phyloP scores from a whole-genome alignment of 805 yeast genomes.

The Kluyveromyces aestuarii region DNA sequence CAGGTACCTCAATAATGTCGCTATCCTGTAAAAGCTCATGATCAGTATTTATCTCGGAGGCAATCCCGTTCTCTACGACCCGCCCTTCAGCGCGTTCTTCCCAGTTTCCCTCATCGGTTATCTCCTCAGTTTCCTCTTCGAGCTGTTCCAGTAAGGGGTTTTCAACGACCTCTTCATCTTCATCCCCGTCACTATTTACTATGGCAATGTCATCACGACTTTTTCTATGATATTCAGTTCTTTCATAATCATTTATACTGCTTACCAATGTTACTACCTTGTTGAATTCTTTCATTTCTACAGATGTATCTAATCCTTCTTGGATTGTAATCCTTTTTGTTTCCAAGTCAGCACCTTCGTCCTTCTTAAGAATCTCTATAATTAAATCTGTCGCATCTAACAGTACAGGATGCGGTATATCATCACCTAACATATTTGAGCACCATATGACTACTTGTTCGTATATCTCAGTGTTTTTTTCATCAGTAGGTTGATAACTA shows the following conservation, averaged over 20 bases:
- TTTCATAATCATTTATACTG: slow-evolving; percentile 43
- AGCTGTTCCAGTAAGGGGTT: slow-evolving; percentile 23
- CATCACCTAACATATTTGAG: slow-evolving; percentile 46
- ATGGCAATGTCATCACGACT: slow-evolving; percentile 8
- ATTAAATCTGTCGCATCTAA: slow-evolving; percentile 27
- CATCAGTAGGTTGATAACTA: slow-evolving; percentile 54
- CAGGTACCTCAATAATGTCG: slow-evolving; percentile 9
- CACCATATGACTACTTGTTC: slow-evolving; percentile 56
- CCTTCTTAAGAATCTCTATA: slow-evolving; percentile 13
- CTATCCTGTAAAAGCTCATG: background rate
- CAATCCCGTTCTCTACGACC: background rate
- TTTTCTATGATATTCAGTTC: slow-evolving; percentile 9
- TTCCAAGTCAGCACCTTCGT: slow-evolving; percentile 14
- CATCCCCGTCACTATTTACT: slow-evolving; percentile 25
- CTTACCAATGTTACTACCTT: slow-evolving; percentile 36
- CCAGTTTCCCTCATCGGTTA: slow-evolving; percentile 17
- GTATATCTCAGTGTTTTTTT: slow-evolving; percentile 41
- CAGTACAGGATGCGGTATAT: slow-evolving; percentile 66
- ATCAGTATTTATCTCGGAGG: background rate
- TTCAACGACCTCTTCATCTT: slow-evolving; percentile 25
- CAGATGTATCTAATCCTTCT: slow-evolving; percentile 31
- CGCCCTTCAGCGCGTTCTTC: background rate
- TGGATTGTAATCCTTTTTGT: slow-evolving; percentile 42
- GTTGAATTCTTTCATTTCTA: slow-evolving; percentile 33
- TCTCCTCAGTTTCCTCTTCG: slow-evolving; percentile 22